Evolutionary conservation across 768 basidiomycete species (phyloP).

Genomic region (Auricularia sp.): DNA sequence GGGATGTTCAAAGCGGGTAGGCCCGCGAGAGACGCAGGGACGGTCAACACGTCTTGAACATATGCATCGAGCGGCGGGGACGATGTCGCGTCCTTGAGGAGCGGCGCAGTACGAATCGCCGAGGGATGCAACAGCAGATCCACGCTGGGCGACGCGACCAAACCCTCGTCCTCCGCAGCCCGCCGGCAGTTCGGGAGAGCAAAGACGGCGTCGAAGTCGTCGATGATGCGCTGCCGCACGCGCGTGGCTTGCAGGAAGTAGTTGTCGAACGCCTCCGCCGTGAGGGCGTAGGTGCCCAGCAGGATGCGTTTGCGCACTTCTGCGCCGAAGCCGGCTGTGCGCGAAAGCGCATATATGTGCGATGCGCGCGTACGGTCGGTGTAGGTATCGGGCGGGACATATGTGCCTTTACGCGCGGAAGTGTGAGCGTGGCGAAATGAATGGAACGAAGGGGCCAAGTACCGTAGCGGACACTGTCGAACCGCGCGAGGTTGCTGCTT

Average conservation of each 20-base stretch:
- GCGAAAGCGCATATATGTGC: constrained; percentile 51
- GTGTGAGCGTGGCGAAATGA: constrained; percentile 18
- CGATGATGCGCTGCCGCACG: constrained; percentile 58
- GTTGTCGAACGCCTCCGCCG: constrained; percentile 96
- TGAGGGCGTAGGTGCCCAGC: constrained; percentile 84
- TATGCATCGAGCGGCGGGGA: constrained; percentile 46
- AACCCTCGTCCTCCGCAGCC: background rate
- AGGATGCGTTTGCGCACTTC: constrained; percentile 85
- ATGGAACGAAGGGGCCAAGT: constrained; percentile 11
- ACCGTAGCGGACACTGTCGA: constrained; percentile 84
- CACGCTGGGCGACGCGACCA: constrained; percentile 29
- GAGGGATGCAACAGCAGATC: constrained; percentile 84
- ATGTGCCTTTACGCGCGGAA: background rate
- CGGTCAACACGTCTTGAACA: constrained; percentile 84
- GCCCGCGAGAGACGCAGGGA: constrained; percentile 86
- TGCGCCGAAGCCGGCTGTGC: constrained; percentile 63
- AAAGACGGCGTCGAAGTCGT: constrained; percentile 70
- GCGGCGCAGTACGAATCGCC: constrained; percentile 77
- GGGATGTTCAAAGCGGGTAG: constrained; percentile 77
- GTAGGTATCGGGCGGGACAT: constrained; percentile 27
- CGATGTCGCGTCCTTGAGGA: constrained; percentile 4
- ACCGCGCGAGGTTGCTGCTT: constrained; percentile 82
- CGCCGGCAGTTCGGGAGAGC: constrained; percentile 33
- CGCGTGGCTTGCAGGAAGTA: constrained; percentile 91
- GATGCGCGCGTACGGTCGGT: constrained; percentile 40